phyloP scores from a whole-genome alignment of 148 eudicot species.

The Camellia sinensis region DNA sequence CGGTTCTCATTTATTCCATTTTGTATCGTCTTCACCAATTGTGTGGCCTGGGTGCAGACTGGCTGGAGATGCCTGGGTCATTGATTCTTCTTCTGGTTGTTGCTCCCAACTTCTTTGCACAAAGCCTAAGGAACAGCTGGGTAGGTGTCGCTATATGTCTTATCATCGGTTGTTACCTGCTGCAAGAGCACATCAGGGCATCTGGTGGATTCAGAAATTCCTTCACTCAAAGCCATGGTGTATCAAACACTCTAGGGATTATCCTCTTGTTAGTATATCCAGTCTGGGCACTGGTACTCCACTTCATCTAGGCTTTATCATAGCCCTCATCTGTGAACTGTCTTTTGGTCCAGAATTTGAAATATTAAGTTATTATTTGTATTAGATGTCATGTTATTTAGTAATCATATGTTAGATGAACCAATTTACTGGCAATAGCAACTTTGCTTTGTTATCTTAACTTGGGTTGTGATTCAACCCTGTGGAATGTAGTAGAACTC shows the following conservation, averaged over 20 bases:
- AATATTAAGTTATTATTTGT: neutral
- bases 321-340: neutral
- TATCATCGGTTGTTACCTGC: slow-evolving; percentile 69
- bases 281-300: slow-evolving; percentile 61
- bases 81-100: slow-evolving; percentile 75
- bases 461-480: too few species aligned
- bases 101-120: slow-evolving; percentile 60
- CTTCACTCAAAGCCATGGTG: slow-evolving; percentile 67
- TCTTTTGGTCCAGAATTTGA: neutral
- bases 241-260: slow-evolving; percentile 81
- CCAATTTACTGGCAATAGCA: too few species aligned
- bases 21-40: neutral
- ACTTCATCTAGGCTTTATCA: slow-evolving; percentile 22
- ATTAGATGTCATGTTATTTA: neutral
- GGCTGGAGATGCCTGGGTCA: slow-evolving; percentile 75
- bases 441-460: too few species aligned
- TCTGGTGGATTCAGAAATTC: slow-evolving; percentile 81
- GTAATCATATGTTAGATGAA: too few species aligned
- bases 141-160: slow-evolving; percentile 52
- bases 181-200: slow-evolving; percentile 85
- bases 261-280: slow-evolving; percentile 70
- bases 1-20: neutral
- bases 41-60: slow-evolving; percentile 37
- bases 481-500: too few species aligned
- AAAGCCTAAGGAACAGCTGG: slow-evolving; percentile 54